Evolutionary conservation across 768 basidiomycete genomes (phyloP), one percentile per base, ranked within the genome.

Genomic region (Xerocomellus chrysenteron): DNA sequence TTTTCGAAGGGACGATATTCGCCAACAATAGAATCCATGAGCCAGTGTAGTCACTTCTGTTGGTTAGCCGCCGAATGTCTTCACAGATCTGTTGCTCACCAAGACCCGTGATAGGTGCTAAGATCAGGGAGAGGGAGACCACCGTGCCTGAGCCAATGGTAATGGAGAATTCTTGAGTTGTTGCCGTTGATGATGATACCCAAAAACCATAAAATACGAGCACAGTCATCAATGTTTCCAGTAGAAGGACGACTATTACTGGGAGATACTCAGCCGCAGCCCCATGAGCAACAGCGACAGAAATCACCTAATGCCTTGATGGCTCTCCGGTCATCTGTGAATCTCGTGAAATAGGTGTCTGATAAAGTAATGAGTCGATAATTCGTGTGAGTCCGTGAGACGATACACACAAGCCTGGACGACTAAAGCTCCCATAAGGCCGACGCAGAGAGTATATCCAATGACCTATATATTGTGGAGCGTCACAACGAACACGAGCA

Each of bases 11-110:
- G 28, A 43, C 21, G 52, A 46, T 56, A 69, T 62, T 51, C 59
- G 45, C 68, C 66, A 69, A 41, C 62, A 67, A 51, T 50, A 62
- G 32, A 67, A 67, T 7, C 62, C 50, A 8, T 69, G 68, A 2
- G 57, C 58, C 21, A 61, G 6, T 11, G 52, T 56, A 8, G 58
- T 61, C 13, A 67, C 66, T 60, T 21, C 21, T 21, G 21, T 21
- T 21, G 21, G 21, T 21, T 21, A 21, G 21, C 21, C 21, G 21
- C 21, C 21, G 21, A 21, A 21, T 21, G 21, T 21, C 21, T 21
- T 21, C 21, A 21, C 21, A 21, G 21, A 21, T 21, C 14, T 30
- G 32, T 32, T 9, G 2, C 60, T 67, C n/a, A 67, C 66, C 65
- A 28, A 69, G 35, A 4, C 58, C 65, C 17, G 59, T 43, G 3